These are phyloP conservation scores for Claviceps purpurea DNA, from an alignment of 2,329 filamentous ascomycete species.

Conservation along the genomic window DNA sequence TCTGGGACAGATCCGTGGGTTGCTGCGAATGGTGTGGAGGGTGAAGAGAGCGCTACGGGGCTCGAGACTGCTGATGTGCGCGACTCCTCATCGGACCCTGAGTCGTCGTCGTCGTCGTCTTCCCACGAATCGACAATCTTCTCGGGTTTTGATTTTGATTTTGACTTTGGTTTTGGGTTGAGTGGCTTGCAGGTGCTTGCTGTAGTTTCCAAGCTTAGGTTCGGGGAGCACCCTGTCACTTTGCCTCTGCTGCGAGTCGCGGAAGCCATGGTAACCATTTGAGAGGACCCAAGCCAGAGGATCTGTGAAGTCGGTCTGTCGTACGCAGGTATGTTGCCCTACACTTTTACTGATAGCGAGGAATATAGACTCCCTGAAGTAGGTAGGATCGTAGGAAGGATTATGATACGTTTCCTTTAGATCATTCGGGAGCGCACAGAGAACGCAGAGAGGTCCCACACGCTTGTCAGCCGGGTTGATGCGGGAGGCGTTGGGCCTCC, in stretches of 20 bases:
- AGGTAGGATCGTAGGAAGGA: too few relatives aligned
- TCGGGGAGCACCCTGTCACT: conserved; percentile 18
- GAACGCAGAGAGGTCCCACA: too few relatives aligned
- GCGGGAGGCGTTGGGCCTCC: not conserved
- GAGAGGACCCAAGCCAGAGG: not conserved
- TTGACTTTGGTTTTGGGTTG: conserved; percentile 4
- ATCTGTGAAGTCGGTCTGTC: not conserved
- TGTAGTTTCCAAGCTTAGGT: conserved; percentile 16
- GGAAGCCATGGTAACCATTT: conserved; percentile 11
- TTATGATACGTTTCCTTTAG: too few relatives aligned
- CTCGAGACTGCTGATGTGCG: conserved; percentile 28
- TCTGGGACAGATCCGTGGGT: conserved; percentile 2
- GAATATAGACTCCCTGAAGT: too few relatives aligned
- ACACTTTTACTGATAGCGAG: not conserved
- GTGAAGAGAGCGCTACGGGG: conserved; percentile 29
- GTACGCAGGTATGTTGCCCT: not conserved
- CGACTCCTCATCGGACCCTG: conserved; percentile 18
- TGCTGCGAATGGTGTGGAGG: conserved; percentile 56
- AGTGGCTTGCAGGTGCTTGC: conserved; percentile 5
- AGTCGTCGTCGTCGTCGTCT: conserved; percentile 42
- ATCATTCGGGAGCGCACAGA: too few relatives aligned
- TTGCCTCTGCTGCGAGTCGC: conserved; percentile 12
- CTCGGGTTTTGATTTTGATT: conserved; percentile 12
- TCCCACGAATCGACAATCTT: conserved; percentile 32
- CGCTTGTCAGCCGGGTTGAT: too few relatives aligned